Evolutionary conservation across 192 early-diverging fungal species (phyloP), one percentile per base, ranked within the genome.

Genomic region (Mortierella alpina): DNA sequence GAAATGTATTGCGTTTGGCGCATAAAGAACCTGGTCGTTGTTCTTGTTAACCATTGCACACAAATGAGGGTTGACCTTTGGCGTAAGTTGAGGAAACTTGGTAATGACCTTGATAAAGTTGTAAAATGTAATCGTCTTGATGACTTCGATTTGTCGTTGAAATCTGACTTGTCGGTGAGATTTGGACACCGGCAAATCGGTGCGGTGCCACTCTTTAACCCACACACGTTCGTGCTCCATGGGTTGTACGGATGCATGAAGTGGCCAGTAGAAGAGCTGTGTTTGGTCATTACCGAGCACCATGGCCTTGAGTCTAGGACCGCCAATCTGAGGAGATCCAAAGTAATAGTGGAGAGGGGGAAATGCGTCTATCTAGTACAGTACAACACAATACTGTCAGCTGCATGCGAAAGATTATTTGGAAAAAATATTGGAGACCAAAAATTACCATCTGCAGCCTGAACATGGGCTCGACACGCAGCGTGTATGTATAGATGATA

Each of bases 201-300:
- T 74, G 15, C 63, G 64, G 6, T 70, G 59, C 80, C 75, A 85
- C 57, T 66, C 44, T 59, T 85, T 82, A 14, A 85, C 46, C 84
- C 84, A 85, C n/a, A 82, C 22, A 22, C 55, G 61, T 4, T 85
- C 84, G 13, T 82, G 61, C 1, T 47, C 56, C 6, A 52, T 15
- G 17, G 52, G 49, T 4, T 56, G 20, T 5, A 41, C 22, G 17
- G 55, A 14, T 6, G 63, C 54, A 20, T 85, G 66, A 44, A 79
- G 74, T 40, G 84, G 75, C 84, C 75, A 85, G 52, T 85, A 79
- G 53, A 85, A 79, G 54, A 82, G 70, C 61, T 85, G 67, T 8
- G 81, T 47, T 22, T 71, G 55, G 18, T 82, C 75, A 31, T 76
- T 76, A 0, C 39, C 52, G 4, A 76, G 66, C 15, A 69, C 73